phyloP scores from a whole-genome alignment of 805 yeast genomes.

The Deakozyma indianensis region DNA sequence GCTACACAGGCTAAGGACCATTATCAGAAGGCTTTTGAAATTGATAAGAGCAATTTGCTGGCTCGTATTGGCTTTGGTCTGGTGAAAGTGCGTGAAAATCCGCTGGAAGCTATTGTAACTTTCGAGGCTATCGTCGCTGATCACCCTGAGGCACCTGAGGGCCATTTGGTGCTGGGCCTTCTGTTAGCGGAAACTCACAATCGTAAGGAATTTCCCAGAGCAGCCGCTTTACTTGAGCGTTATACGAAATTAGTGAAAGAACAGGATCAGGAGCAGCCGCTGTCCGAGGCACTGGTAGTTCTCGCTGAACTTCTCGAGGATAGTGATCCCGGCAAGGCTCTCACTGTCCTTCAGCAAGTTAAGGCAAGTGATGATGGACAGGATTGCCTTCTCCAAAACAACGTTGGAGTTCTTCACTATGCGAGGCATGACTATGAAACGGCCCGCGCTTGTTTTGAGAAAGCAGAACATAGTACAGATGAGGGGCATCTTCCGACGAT shows the following conservation, averaged over 20 bases:
- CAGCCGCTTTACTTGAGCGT: conserved; percentile 52
- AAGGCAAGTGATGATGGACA: conserved; percentile 32
- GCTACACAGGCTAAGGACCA: conserved; percentile 54
- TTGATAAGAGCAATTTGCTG: conserved; percentile 43
- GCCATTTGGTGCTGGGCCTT: conserved; percentile 54
- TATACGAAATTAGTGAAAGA: conserved; percentile 52
- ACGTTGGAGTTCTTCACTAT: conserved; percentile 73
- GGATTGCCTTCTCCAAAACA: conserved; percentile 41
- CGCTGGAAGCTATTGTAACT: conserved; percentile 76
- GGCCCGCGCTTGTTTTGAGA: conserved; percentile 41
- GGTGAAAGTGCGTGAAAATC: conserved; percentile 60
- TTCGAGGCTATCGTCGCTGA: conserved; percentile 60
- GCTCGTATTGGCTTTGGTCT: conserved; percentile 79
- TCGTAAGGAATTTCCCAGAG: conserved; percentile 24
- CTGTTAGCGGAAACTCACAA: conserved; percentile 36
- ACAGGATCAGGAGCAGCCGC: conserved; percentile 36
- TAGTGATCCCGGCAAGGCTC: conserved; percentile 47
- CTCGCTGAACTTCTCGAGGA: conserved; percentile 60
- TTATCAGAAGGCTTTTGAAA: conserved; percentile 58
- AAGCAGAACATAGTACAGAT: conserved; percentile 24
- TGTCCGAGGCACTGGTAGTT: conserved; percentile 51
- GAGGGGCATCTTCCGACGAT: conserved; percentile 25
- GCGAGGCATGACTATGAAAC: conserved; percentile 44
- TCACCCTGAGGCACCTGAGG: conserved; percentile 59
- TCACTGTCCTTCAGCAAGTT: conserved; percentile 47